Conservation (phyloP, 345 rosid genomes). For the Arabis alpina region DNA sequence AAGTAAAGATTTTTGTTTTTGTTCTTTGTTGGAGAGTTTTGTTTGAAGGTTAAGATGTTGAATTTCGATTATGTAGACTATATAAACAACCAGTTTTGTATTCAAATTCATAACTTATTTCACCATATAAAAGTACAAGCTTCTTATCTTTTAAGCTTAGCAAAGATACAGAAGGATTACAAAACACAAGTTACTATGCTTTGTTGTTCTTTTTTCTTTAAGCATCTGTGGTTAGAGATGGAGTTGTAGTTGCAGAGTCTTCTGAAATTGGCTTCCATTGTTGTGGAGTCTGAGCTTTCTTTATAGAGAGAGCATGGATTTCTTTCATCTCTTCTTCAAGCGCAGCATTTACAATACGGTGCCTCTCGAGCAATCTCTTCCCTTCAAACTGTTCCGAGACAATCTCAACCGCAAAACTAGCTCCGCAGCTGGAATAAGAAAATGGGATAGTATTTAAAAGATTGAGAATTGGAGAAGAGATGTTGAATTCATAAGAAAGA, state of each 20-base stretch:
- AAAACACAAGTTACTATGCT: neutral
- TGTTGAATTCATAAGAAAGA: neutral
- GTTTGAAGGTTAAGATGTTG: slow-evolving; percentile 15
- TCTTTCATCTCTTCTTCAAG: slow-evolving; percentile 84
- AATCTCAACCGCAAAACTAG: slow-evolving; percentile 75
- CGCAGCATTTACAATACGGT: slow-evolving; percentile 74
- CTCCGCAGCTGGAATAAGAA: slow-evolving; percentile 64
- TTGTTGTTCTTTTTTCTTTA: slow-evolving; percentile 20
- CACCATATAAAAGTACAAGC: neutral
- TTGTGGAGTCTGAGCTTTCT: slow-evolving; percentile 69
- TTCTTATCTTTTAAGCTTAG: too few relatives aligned
- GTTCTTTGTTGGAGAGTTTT: slow-evolving; percentile 3
- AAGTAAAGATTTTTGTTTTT: slow-evolving; percentile 26
- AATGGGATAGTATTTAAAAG: neutral
- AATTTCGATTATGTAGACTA: neutral
- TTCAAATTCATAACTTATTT: slow-evolving; percentile 15
- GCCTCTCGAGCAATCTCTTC: slow-evolving; percentile 88
- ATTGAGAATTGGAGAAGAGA: neutral
- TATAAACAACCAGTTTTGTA: slow-evolving; percentile 20
- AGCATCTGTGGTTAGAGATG: slow-evolving; percentile 41
- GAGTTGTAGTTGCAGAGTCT: slow-evolving; percentile 45
- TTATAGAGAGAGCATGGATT: slow-evolving; percentile 90
- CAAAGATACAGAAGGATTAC: neutral
- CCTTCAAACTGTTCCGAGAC: slow-evolving; percentile 79
- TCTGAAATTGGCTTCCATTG: slow-evolving; percentile 76